Base-by-base conservation (phyloP, 768 basidiomycete genomes). In the Pulveroboletus sp. region DNA sequence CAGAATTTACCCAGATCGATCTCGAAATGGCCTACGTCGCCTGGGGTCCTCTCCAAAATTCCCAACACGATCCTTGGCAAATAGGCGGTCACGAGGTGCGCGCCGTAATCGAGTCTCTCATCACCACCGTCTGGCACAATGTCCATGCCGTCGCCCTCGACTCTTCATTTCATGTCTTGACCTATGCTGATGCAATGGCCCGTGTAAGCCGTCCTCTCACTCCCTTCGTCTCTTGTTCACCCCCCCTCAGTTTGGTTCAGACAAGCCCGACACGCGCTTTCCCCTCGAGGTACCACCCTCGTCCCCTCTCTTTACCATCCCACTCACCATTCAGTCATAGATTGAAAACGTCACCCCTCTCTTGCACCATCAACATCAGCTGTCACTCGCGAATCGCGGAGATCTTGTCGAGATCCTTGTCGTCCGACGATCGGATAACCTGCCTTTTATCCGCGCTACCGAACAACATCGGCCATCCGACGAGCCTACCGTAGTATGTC, bases 1-100 rank as follows among this genome's bases (percentile, higher is more conserved):
- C 94, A 1, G 94, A 97, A 67, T 97, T 97, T 69, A 97, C 94
- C 19, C 94, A 97, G 71, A 75, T 97, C 52, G 94, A 97, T 81
- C 69, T 97, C 53, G 94, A 97, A 71, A 94, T 97, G 89, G 92
- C 88, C 2, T 97, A 88, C 69, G 85, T 94, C 16, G 86, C 87
- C 8, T 97, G 94, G 84, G 86, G 85, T 41, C 56, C 60, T 4
- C 46, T 49, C 14, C 9, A 17, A 10, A 10, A 41, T 16, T 43
- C 62, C 37, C 55, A 62, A 27, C 33, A 48, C 29, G 68, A 77
- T 49, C 50, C 53, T 10, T 97, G 94, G 94, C 75, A 82, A 44
- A 94, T 97, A 45, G 94, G 94, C 20, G 94, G 91, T 16, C 65
- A 65, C 21, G 83, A 97, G 74, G 84, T 97, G 36, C 84, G 90